phyloP scores from a whole-genome alignment of 768 basidiomycete genomes.

The Goffeauzyma gilvescens region DNA sequence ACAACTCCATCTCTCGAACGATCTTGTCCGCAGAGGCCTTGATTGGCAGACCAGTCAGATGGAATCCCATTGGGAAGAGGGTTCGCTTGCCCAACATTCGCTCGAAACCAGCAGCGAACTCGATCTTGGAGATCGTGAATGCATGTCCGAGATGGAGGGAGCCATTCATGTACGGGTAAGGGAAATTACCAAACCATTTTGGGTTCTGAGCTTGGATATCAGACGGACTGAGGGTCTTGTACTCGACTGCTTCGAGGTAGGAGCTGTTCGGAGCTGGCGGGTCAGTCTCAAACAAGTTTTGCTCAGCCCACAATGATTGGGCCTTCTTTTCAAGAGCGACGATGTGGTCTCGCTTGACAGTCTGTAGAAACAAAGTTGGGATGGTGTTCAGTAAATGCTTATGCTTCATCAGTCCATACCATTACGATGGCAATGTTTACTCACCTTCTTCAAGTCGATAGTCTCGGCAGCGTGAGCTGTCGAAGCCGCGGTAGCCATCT shows the following conservation, averaged over 20 bases:
- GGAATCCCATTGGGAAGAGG: slow-evolving; percentile 92
- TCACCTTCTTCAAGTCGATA: slow-evolving; percentile 30
- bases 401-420: neutral
- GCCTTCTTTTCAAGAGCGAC: slow-evolving; percentile 65
- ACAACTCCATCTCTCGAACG: slow-evolving; percentile 87
- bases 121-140: slow-evolving; percentile 94
- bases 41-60: slow-evolving; percentile 98
- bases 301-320: slow-evolving; percentile 59
- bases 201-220: slow-evolving; percentile 60
- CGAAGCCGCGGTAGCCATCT: slow-evolving; percentile 20
- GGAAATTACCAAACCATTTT: slow-evolving; percentile 95
- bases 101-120: slow-evolving; percentile 88
- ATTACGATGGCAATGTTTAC: neutral
- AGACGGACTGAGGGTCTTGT: slow-evolving; percentile 18
- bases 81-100: slow-evolving; percentile 85
- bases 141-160: slow-evolving; percentile 91
- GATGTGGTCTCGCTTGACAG: slow-evolving; percentile 78
- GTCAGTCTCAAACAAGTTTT: slow-evolving; percentile 64
- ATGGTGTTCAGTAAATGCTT: neutral
- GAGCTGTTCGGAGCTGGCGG: slow-evolving; percentile 43
- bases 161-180: slow-evolving; percentile 97
- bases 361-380: slow-evolving; percentile 38
- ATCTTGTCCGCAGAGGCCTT: slow-evolving; percentile 98
- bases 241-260: slow-evolving; percentile 33
- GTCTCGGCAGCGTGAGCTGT: slow-evolving; percentile 21